A percentile compares a stretch with the other conserved stretches of the same genome.
These are phyloP conservation scores for Mixia osmundae DNA, from an alignment of 1,284 basidiomycete genomes.

Conservation along the genomic window DNA sequence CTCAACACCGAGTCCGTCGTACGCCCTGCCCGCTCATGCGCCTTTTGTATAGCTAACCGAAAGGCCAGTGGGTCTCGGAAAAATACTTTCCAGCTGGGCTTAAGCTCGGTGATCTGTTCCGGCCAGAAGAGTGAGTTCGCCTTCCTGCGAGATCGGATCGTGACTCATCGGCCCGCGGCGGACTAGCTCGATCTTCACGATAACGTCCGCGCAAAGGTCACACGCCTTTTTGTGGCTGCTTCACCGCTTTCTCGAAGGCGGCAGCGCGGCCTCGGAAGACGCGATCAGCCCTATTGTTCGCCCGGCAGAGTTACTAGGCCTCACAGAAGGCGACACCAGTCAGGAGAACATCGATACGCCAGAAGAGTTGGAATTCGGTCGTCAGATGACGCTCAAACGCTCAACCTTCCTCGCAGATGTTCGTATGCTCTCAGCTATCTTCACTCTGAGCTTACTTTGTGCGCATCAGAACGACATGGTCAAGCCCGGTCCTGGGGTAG, in stretches of 20 bases:
- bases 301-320: not conserved
- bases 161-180: not conserved
- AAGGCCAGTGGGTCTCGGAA: conserved; percentile 35
- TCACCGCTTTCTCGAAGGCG: conserved; percentile 45
- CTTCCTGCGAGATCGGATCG: too few species aligned
- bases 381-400: too few species aligned
- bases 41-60: not conserved
- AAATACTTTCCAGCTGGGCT: conserved; percentile 47
- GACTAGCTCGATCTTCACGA: conserved; percentile 23
- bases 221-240: conserved; percentile 53
- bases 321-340: not conserved
- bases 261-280: conserved; percentile 9
- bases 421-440: too few species aligned
- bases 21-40: conserved; percentile 17
- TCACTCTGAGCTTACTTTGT: too few species aligned
- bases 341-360: conserved; percentile 11
- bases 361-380: conserved; percentile 9
- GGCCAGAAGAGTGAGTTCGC: conserved; percentile 25
- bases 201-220: conserved; percentile 44
- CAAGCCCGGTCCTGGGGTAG: too few species aligned
- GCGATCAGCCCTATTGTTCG: conserved; percentile 5
- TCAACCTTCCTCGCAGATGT: too few species aligned
- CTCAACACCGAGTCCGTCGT: conserved; percentile 43
- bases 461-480: too few species aligned
- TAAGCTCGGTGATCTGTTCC: conserved; percentile 58